phyloP scores from a whole-genome alignment of 2,329 filamentous ascomycete genomes.

The Botryosphaeria dothidea region DNA sequence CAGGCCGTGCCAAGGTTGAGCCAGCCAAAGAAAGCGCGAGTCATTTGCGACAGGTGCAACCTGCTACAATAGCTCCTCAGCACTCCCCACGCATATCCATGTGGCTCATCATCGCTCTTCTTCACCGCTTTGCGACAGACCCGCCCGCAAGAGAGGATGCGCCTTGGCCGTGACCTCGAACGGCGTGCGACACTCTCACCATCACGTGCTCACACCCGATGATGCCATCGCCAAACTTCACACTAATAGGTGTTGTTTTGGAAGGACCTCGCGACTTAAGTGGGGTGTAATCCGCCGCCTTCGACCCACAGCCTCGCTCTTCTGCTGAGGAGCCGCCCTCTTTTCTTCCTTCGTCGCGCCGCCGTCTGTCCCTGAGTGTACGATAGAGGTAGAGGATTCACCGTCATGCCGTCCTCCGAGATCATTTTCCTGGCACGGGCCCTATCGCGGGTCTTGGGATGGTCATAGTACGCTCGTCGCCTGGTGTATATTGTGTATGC shows the following conservation, averaged over 20 bases:
- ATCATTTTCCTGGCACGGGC: constrained; percentile 33
- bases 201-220: constrained; percentile 13
- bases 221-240: constrained; percentile 13
- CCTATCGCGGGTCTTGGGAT: constrained; percentile 37
- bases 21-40: too few species aligned
- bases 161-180: neutral
- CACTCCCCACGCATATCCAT: constrained; percentile 16
- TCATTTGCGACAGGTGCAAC: too few species aligned
- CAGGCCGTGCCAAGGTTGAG: too few species aligned
- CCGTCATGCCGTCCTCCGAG: constrained; percentile 26
- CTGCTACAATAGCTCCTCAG: neutral
- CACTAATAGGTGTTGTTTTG: constrained; percentile 7
- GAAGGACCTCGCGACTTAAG: neutral
- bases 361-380: neutral
- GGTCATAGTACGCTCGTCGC: constrained; percentile 28
- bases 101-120: constrained; percentile 6
- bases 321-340: neutral
- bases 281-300: constrained; percentile 1
- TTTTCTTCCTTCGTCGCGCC: neutral
- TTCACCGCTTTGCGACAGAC: neutral
- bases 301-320: neutral
- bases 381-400: neutral
- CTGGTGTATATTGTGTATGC: neutral
- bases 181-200: neutral
- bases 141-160: neutral